Base-by-base conservation (phyloP, 768 basidiomycete species). In the Cytidiella melzeri region DNA sequence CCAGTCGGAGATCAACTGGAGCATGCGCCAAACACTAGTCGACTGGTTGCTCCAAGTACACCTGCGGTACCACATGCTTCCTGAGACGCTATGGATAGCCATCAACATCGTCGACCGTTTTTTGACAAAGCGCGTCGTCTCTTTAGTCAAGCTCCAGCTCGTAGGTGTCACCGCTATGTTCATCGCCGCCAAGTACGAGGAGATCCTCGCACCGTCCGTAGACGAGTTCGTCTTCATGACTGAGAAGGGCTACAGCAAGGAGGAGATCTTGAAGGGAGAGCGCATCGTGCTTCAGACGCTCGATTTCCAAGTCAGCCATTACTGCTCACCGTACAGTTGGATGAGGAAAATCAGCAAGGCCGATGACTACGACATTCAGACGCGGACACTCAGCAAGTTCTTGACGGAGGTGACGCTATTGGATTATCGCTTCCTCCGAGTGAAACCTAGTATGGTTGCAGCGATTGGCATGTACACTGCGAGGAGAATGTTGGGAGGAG, bases 141-240 rank as follows among this genome's bases (percentile, higher is more conserved):
- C 88, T 1, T 71, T 93, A 26, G 72, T 80, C 52, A 94, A 93
- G 65, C 77, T 95, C 27, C 94, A 96, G 65, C 84, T 99, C 23
- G 96, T 99, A 48, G 96, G 96, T 23, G 89, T 99, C 53, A 96
- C 94, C 0, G 95, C 96, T 42, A 94, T 99, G 88, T 98, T 98
- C 74, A 86, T 99, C 57, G 96, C 96, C 0, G 87, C 92, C 50
- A 99, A 99, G 69, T 99, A 98, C 72, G 96, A 99, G 69, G 96
- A 99, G 68, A 97, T 99, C 61, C 77, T 99, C 50, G 95, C 96
- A 0, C 96, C 96, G 0, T 87, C 85, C 4, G 92, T 94, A 15
- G 92, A 96, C n/a, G 95, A 97, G 67, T 99, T 98, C 59, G 93
- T 96, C 53, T 92, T 79, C 76, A 93, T 99, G 90, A 95, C 95